phyloP scores from a whole-genome alignment of 192 early-diverging fungal genomes.

The Linnemannia hyalina region DNA sequence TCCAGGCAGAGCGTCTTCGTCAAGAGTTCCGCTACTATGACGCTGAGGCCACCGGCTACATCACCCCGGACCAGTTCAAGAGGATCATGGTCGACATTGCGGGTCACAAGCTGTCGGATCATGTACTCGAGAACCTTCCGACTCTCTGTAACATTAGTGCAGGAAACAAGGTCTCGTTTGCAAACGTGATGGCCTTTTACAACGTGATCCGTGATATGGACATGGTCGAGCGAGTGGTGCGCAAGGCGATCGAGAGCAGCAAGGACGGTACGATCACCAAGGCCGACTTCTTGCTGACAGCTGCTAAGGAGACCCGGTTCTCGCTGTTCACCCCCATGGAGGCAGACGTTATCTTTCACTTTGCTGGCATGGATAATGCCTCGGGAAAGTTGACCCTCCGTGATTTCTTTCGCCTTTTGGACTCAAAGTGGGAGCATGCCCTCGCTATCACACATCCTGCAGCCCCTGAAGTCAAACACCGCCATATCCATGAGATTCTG shows the following conservation, averaged over 20 bases:
- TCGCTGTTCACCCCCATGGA: conserved; percentile 80
- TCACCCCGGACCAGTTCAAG: conserved; percentile 70
- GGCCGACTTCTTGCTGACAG: conserved; percentile 70
- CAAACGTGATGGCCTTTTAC: conserved; percentile 73
- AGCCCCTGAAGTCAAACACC: conserved; percentile 29
- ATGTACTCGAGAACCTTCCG: conserved; percentile 72
- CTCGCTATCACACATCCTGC: conserved; percentile 27
- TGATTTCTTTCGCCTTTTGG: conserved; percentile 67
- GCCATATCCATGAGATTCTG: conserved; percentile 37
- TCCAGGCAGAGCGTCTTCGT: conserved; percentile 76
- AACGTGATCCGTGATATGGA: conserved; percentile 75
- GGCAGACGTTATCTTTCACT: conserved; percentile 77
- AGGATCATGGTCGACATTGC: conserved; percentile 73
- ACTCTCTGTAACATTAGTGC: conserved; percentile 70
- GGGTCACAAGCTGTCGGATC: conserved; percentile 75
- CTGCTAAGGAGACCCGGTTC: conserved; percentile 67
- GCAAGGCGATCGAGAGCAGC: conserved; percentile 63
- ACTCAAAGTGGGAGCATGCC: conserved; percentile 65
- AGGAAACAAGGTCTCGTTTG: conserved; percentile 73
- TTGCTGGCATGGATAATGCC: conserved; percentile 69
- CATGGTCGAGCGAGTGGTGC: conserved; percentile 73
- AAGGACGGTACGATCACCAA: conserved; percentile 70
- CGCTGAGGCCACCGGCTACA: conserved; percentile 69
- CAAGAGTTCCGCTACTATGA: conserved; percentile 82
- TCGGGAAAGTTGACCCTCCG: conserved; percentile 61